A percentile compares a stretch with the other conserved stretches of the same genome.
These are phyloP conservation scores for Pyricularia grisea DNA, from an alignment of 2,329 filamentous ascomycete species.

Conservation along the genomic window DNA sequence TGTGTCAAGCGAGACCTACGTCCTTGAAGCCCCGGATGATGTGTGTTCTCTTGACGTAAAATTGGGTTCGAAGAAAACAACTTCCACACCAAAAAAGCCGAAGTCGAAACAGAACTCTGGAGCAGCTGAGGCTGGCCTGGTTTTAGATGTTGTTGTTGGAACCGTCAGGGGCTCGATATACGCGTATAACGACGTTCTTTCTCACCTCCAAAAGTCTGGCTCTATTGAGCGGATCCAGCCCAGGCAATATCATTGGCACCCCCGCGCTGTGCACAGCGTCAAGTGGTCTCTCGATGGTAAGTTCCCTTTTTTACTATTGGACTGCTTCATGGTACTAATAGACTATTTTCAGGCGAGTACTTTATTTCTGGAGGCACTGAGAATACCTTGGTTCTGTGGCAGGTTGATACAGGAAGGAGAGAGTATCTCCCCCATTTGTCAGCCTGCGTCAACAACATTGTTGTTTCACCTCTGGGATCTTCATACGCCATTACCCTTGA, in stretches of 20 bases:
- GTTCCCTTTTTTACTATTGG: slow-evolving; percentile 12
- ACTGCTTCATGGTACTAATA: slow-evolving; percentile 9
- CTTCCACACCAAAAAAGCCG: slow-evolving; percentile 15
- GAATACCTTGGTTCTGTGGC: slow-evolving; percentile 85
- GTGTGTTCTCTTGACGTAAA: slow-evolving; percentile 60
- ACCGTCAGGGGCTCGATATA: slow-evolving; percentile 68
- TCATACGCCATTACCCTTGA: slow-evolving; percentile 79
- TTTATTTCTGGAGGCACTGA: slow-evolving; percentile 88
- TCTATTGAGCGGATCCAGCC: slow-evolving; percentile 40
- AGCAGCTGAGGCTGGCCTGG: slow-evolving; percentile 6
- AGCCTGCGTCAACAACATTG: slow-evolving; percentile 74
- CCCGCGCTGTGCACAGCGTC: slow-evolving; percentile 69
- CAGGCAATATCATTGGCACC: slow-evolving; percentile 83
- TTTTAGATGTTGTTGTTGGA: slow-evolving; percentile 70
- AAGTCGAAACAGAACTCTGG: slow-evolving; percentile 16
- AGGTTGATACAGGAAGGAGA: slow-evolving; percentile 75
- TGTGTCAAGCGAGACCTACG: slow-evolving; percentile 35
- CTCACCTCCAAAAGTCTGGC: slow-evolving; percentile 39
- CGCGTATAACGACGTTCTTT: slow-evolving; percentile 68
- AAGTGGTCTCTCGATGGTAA: slow-evolving; percentile 91
- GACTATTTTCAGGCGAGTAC: slow-evolving; percentile 63
- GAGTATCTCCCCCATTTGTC: slow-evolving; percentile 87
- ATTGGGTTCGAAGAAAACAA: slow-evolving; percentile 21
- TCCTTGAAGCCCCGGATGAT: slow-evolving; percentile 50
- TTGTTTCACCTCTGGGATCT: slow-evolving; percentile 69